Evolutionary conservation across 2,329 filamentous ascomycete genomes (phyloP), one percentile per base, ranked within the genome.

Genomic region (Aspergillus glaucus): DNA sequence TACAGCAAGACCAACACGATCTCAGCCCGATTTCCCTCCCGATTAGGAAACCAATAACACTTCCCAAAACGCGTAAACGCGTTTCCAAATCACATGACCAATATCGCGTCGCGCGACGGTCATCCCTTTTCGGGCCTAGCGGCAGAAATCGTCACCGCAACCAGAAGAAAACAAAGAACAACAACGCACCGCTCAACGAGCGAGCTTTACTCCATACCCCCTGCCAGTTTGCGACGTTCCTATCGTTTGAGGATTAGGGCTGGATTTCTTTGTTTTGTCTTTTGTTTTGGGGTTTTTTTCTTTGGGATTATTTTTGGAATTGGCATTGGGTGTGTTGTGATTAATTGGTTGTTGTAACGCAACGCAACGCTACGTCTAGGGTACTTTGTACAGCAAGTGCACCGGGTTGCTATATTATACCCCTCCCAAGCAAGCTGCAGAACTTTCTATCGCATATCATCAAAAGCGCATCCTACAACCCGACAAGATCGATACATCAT

Each of bases 21-120:
- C 26, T 30, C 10, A 30, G 9, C 22, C 3, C 8, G 15, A 40
- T 17, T 22, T 40, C 37, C 37, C 6, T 9, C 6, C 15, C 37
- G 17, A 30, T 30, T 12, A 30, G 10, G 15, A 19, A 19, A 19
- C 2, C 45, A 54, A 57, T 60, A 50, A 54, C 44, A 53, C 41
- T 56, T 56, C 58, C 58, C 49, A 54, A 59, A 59, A 60, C 58
- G 58, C 58, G 55, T 42, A 14, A 6, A 40, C 37, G 26, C 30
- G 17, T 15, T 7, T 15, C 9, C 1, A 22, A 30, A 19, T 21
- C 34, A 41, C 37, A 32, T 40, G 37, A 40, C 37, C 15, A 3
- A 9, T 7, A n/a, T 32, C 58, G 58, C 49, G 54, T 43, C 22
- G 26, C 28, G 30, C 47, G 56, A 58, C 53, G 47, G 59, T 7